These are phyloP conservation scores for Alternaria infectoria DNA, from an alignment of 2,329 filamentous ascomycete genomes.

Conservation along the genomic window DNA sequence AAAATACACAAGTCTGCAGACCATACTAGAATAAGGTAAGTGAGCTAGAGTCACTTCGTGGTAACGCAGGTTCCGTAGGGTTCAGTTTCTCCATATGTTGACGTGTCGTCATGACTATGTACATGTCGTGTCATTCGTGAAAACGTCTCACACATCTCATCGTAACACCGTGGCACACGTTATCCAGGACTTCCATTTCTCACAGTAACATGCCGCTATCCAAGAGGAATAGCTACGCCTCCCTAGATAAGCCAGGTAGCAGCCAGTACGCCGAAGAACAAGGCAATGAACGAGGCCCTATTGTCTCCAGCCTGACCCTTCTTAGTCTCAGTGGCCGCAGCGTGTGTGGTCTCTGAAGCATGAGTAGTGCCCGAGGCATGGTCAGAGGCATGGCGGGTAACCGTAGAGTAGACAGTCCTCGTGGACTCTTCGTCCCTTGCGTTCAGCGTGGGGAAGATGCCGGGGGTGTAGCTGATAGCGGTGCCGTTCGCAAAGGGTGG, in stretches of 20 bases:
- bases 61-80: not conserved
- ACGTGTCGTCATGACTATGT: not conserved
- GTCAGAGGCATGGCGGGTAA: not conserved
- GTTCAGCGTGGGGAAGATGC: constrained; percentile 14
- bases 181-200: not conserved
- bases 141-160: not conserved
- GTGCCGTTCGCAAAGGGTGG: not conserved
- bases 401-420: not conserved
- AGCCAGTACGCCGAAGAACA: constrained; percentile 10
- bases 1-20: not conserved
- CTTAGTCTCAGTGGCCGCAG: not conserved
- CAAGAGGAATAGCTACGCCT: not conserved
- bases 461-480: constrained; percentile 2
- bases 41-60: not conserved
- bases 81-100: not conserved
- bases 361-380: not conserved
- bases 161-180: not conserved
- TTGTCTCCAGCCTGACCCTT: constrained; percentile 8
- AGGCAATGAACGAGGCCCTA: constrained; percentile 4
- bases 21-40: not conserved
- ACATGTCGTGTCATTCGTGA: not conserved
- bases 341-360: not conserved
- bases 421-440: constrained; percentile 1
- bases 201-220: not conserved
- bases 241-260: constrained; percentile 8